Base-by-base conservation (phyloP, 768 basidiomycete species). In the Amanita rubescens region DNA sequence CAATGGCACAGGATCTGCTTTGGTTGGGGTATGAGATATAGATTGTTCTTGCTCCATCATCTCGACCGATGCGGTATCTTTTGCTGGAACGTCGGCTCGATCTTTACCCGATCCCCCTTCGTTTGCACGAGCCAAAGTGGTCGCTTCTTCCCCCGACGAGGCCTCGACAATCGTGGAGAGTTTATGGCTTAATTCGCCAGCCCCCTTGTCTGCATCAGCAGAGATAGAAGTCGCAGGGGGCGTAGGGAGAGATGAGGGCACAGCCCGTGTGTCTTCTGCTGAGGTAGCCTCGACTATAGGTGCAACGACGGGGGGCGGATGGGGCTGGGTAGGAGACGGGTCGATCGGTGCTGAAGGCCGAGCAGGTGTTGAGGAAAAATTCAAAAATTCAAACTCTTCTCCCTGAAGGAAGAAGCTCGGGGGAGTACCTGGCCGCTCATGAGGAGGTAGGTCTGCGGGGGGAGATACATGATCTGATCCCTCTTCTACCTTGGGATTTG, bases 331-430 rank as follows among this genome's bases (percentile, higher is more conserved):
- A 42, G 47, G 45, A 55, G 52, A 3, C 48, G 57, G 15, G 59
- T 55, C n/a, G 57, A 54, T 47, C 61, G 60, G n/a, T 37, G 17
- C 19, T 10, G 35, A 43, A 32, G 67, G 55, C 37, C 67, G 65
- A 12, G 63, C 58, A n/a, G 66, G 63, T 51, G 64, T 61, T 7
- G 72, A 67, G 35, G 70, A 64, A 11, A 61, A 62, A 24, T 64
- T 60, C 33, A 59, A 45, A 19, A 60, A 49, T 11, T 64, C 65
- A 1, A 67, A 65, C 19, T 60, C 63, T 8, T 59, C 63, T 50
- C 64, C 69, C 37, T 71, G 65, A 6, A 72, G 64, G 55, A 72
- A 74, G 59, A 69, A 67, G 51, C 71, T 73, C 14, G 72, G 72
- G 12, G 72, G 72, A 1, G 72, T 66, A 27, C 69, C 60, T 15